These are phyloP conservation scores for Solioccasus polychromus DNA, from an alignment of 768 basidiomycete species.

Conservation along the genomic window DNA sequence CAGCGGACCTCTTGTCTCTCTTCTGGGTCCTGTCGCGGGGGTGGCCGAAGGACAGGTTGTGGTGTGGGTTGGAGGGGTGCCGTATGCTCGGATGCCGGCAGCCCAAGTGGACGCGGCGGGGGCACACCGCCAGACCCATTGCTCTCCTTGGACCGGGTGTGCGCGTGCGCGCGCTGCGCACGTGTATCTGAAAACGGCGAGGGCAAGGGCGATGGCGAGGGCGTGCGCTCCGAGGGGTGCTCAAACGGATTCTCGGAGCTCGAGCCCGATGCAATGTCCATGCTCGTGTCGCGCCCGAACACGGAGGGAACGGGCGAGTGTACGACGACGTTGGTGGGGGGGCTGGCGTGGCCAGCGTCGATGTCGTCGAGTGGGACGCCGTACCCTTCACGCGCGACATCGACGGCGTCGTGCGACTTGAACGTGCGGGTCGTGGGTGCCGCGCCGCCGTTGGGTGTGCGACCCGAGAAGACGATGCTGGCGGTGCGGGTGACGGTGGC, in stretches of 20 bases:
- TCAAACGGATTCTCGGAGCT: conserved; percentile 45
- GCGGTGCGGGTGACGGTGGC: conserved; percentile 58
- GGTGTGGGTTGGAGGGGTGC: conserved; percentile 37
- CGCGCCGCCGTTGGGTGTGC: conserved; percentile 33
- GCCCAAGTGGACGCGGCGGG: conserved; percentile 52
- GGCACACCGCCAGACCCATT: conserved; percentile 1
- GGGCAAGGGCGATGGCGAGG: background rate
- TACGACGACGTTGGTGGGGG: conserved; percentile 34
- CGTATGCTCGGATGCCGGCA: conserved; percentile 40
- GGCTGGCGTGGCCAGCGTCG: conserved; percentile 32
- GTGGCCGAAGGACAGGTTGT: conserved; percentile 26
- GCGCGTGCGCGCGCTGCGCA: conserved; percentile 5
- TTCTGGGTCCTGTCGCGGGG: conserved; percentile 19
- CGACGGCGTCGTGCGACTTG: conserved; percentile 50
- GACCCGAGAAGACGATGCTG: conserved; percentile 52
- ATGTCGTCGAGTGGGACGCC: conserved; percentile 54
- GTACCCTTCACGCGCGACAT: conserved; percentile 31
- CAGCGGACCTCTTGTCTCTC: conserved; percentile 47
- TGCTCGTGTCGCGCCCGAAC: conserved; percentile 12
- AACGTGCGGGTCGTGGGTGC: conserved; percentile 40
- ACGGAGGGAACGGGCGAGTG: conserved; percentile 24
- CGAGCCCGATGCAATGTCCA: background rate
- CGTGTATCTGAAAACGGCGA: conserved; percentile 39
- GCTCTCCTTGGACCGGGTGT: too few relatives aligned
- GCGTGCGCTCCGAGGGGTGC: conserved; percentile 24